A percentile compares a stretch with the other conserved stretches of the same genome.
Evolutionary conservation across 768 basidiomycete species (phyloP).

Genomic region (Omphalotus guepiniiformis): DNA sequence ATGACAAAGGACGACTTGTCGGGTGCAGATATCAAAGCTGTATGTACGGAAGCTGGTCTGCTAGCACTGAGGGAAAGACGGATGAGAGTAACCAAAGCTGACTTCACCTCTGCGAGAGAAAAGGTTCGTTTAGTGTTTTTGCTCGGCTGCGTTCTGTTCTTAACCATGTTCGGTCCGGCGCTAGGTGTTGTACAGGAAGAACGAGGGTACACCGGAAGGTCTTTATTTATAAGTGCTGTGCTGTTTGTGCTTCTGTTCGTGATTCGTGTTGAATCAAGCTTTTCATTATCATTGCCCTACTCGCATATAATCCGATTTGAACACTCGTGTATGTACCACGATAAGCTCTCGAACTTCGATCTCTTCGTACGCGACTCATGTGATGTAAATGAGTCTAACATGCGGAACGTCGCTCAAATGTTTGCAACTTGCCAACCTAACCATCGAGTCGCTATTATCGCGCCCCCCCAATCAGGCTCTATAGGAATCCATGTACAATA

Average conservation of each 20-base stretch:
- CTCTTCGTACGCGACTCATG: too few species aligned
- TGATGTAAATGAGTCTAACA: too few species aligned
- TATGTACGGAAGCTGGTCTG: slow-evolving; percentile 97
- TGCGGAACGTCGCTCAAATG: too few species aligned
- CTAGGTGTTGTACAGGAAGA: slow-evolving; percentile 90
- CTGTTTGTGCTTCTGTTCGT: background rate
- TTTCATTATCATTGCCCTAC: background rate
- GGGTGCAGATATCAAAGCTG: slow-evolving; percentile 98
- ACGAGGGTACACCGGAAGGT: slow-evolving; percentile 92
- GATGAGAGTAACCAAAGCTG: slow-evolving; percentile 90
- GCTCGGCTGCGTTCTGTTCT: background rate
- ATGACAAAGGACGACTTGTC: slow-evolving; percentile 94
- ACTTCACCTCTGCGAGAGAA: slow-evolving; percentile 88
- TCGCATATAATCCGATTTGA: background rate
- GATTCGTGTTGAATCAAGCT: too few species aligned
- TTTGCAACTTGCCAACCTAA: too few species aligned
- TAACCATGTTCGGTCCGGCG: slow-evolving; percentile 11
- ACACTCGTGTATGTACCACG: background rate
- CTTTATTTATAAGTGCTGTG: slow-evolving; percentile 61
- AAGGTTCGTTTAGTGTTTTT: slow-evolving; percentile 52
- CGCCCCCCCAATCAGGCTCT: too few species aligned
- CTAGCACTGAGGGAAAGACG: slow-evolving; percentile 90
- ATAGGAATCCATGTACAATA: too few species aligned
- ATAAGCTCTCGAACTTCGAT: too few species aligned
- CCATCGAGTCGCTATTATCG: too few species aligned